Conservation (phyloP, 176 grass and related monocot species). For the Microstegium vimineum region DNA sequence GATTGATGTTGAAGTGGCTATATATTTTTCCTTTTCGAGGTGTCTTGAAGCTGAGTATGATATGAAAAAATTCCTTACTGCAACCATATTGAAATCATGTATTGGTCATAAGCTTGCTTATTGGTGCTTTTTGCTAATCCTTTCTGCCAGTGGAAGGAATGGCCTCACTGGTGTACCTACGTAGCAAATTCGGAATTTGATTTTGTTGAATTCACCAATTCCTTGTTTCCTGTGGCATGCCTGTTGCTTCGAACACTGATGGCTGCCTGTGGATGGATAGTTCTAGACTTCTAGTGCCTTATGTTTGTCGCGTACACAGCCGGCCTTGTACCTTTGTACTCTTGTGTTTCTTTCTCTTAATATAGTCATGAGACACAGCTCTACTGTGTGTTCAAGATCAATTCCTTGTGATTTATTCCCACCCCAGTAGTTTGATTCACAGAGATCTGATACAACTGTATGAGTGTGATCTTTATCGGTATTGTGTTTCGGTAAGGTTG, state of each 20-base stretch:
- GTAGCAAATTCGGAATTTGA: not conserved
- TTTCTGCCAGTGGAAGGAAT: not conserved
- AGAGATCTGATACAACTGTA: not conserved
- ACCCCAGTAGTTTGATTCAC: not conserved
- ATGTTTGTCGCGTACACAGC: not conserved
- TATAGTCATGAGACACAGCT: not conserved
- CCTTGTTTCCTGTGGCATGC: not conserved
- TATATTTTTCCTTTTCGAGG: not conserved
- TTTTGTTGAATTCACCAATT: not conserved
- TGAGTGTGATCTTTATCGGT: not conserved
- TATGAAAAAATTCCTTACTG: not conserved
- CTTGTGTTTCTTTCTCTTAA: not conserved
- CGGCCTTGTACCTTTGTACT: not conserved
- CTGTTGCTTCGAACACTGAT: not conserved
- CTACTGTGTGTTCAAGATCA: not conserved
- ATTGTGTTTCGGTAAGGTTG: not conserved
- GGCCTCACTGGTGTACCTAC: not conserved
- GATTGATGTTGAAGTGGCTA: not conserved
- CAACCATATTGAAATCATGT: not conserved
- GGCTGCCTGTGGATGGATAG: not conserved
- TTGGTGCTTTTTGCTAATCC: constrained; percentile 2
- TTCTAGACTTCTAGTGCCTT: not conserved
- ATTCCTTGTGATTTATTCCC: not conserved
- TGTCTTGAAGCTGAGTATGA: constrained; percentile 9
- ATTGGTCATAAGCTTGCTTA: not conserved